Conservation (phyloP, 2,329 filamentous ascomycete species). For the Lasiodiplodia citricola region DNA sequence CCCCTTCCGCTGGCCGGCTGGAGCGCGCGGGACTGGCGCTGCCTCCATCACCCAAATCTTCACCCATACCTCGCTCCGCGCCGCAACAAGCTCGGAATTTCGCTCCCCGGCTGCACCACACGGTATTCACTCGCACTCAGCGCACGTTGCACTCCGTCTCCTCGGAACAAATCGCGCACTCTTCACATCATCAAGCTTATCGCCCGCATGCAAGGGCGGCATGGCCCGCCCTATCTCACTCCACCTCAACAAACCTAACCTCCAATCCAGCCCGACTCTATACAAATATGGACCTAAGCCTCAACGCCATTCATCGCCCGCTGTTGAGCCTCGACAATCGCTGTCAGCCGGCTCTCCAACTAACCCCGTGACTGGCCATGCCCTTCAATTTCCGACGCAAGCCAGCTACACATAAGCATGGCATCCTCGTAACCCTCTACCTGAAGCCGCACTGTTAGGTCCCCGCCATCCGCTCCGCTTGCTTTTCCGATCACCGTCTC, state of each 20-base stretch:
- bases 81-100: constrained; percentile 2
- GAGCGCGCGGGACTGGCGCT: background rate
- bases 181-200: background rate
- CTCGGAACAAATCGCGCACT: background rate
- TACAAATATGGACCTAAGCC: constrained; percentile 8
- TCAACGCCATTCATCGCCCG: constrained; percentile 1
- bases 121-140: background rate
- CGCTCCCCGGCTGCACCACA: background rate
- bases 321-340: background rate
- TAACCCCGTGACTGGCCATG: background rate
- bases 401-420: background rate
- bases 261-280: background rate
- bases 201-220: constrained; percentile 11
- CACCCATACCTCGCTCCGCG: background rate
- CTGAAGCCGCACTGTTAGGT: background rate
- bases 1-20: background rate
- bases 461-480: background rate
- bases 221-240: background rate
- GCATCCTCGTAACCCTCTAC: background rate
- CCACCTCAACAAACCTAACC: constrained; percentile 14
- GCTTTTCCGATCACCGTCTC: background rate
- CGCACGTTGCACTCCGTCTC: background rate
- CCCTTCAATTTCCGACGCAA: background rate
- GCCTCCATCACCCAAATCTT: background rate
- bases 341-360: constrained; percentile 2